A percentile compares a stretch with the other conserved stretches of the same genome.
Conservation (phyloP, 2,329 filamentous ascomycete species). For the Biscogniauxia sp. region DNA sequence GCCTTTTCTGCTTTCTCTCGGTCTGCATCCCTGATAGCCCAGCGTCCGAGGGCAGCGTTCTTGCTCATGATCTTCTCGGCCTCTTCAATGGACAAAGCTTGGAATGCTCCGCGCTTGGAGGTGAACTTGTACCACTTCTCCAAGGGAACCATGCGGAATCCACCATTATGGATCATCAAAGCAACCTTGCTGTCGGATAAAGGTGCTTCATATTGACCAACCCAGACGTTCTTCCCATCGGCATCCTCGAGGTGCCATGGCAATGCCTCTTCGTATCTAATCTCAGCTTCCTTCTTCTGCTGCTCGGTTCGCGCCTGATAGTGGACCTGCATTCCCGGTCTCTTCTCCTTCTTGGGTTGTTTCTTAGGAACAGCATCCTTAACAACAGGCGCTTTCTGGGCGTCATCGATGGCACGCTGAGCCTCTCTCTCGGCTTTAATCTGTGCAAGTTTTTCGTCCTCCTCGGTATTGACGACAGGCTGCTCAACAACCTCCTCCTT, state of each 20-base stretch:
- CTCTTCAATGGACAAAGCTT: slow-evolving; percentile 75
- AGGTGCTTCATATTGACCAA: slow-evolving; percentile 85
- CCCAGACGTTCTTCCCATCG: slow-evolving; percentile 92
- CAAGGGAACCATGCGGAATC: slow-evolving; percentile 82
- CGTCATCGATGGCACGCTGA: slow-evolving; percentile 80
- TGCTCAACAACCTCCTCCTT: slow-evolving; percentile 55
- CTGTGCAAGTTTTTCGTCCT: slow-evolving; percentile 65
- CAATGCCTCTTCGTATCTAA: slow-evolving; percentile 89
- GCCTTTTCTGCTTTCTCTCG: slow-evolving; percentile 54
- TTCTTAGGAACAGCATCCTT: slow-evolving; percentile 54
- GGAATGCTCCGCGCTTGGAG: slow-evolving; percentile 71
- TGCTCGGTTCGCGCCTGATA: slow-evolving; percentile 78
- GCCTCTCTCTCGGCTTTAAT: slow-evolving; percentile 76
- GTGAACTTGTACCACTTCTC: slow-evolving; percentile 95
- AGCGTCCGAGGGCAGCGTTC: slow-evolving; percentile 73
- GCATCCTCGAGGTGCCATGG: slow-evolving; percentile 98
- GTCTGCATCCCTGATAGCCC: slow-evolving; percentile 66
- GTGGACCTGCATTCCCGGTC: slow-evolving; percentile 75
- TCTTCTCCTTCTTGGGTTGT: slow-evolving; percentile 56
- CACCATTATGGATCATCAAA: slow-evolving; percentile 65
- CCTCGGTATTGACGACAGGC: slow-evolving; percentile 53
- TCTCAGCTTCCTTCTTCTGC: slow-evolving; percentile 68
- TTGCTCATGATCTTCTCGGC: slow-evolving; percentile 81
- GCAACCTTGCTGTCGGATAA: slow-evolving; percentile 84
- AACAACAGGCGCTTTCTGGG: slow-evolving; percentile 85